A percentile compares a stretch with the other conserved stretches of the same genome.
phyloP scores from a whole-genome alignment of 2,329 filamentous ascomycete species.

The Penicillium sp. region DNA sequence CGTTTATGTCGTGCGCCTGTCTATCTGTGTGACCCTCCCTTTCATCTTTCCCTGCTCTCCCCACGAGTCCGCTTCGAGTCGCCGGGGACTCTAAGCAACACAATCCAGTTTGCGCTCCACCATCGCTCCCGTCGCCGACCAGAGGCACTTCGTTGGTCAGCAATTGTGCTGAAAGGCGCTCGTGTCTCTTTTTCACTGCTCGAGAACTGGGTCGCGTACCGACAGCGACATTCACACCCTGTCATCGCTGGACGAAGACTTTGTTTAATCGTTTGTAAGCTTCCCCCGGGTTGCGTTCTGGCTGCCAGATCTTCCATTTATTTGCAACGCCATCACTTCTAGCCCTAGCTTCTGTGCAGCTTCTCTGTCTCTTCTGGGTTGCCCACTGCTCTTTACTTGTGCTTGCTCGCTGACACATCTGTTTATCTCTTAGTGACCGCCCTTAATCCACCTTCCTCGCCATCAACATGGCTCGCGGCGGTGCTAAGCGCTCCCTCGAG shows the following conservation, averaged over 20 bases:
- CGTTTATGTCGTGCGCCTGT: conserved; percentile 3
- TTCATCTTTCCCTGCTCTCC: conserved; percentile 11
- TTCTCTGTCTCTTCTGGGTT: not conserved
- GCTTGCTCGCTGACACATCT: conserved; percentile 14
- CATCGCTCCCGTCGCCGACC: conserved; percentile 20
- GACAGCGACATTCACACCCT: not conserved
- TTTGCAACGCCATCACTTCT: not conserved
- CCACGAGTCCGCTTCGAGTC: conserved; percentile 28
- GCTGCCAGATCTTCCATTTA: conserved; percentile 2
- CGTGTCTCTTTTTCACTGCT: not conserved
- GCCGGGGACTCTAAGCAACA: conserved; percentile 22
- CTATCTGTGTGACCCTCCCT: not conserved
- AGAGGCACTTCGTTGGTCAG: conserved; percentile 20
- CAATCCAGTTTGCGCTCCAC: conserved; percentile 27
- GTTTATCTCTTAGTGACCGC: conserved; percentile 11
- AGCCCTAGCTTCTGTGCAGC: not conserved
- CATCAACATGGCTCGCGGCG: conserved; percentile 35
- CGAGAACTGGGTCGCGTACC: conserved; percentile 1
- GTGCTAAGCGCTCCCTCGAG: conserved; percentile 47
- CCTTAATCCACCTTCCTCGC: conserved; percentile 17
- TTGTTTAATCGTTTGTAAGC: conserved; percentile 18
- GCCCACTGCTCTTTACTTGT: not conserved
- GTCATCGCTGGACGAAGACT: conserved; percentile 19
- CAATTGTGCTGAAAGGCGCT: conserved; percentile 22
- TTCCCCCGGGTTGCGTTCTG: conserved; percentile 6